phyloP scores from a whole-genome alignment of 441 rosid genomes.

The Erodium texanum region DNA sequence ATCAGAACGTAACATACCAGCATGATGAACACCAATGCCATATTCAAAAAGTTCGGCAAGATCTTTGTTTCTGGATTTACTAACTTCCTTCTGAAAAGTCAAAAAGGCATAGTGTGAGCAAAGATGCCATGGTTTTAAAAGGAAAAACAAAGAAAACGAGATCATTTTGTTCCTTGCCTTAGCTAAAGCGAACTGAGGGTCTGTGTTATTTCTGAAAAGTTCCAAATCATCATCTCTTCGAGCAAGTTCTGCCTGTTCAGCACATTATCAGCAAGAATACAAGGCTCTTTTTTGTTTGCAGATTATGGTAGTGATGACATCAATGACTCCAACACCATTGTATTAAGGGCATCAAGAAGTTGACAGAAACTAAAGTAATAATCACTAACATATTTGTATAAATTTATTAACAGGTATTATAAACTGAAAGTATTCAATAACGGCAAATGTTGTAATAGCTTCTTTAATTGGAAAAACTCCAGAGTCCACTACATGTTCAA shows the following conservation, averaged over 20 bases:
- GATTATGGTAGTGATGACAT: too few species aligned
- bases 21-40: constrained; percentile 92
- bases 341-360: too few species aligned
- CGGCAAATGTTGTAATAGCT: not conserved
- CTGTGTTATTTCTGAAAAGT: constrained; percentile 51
- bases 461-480: constrained; percentile 10
- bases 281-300: too few species aligned
- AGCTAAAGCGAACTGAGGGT: constrained; percentile 57
- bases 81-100: constrained; percentile 69
- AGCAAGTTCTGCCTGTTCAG: constrained; percentile 79
- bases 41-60: constrained; percentile 68
- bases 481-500: constrained; percentile 9
- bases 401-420: too few species aligned
- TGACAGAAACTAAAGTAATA: too few species aligned
- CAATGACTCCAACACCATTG: too few species aligned
- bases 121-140: not conserved
- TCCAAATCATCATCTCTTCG: constrained; percentile 54
- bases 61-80: constrained; percentile 94
- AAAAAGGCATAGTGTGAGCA: constrained; percentile 16
- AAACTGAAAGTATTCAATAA: too few species aligned
- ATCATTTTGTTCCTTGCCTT: constrained; percentile 42
- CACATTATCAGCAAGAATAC: constrained; percentile 6
- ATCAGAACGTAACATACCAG: constrained; percentile 96
- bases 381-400: too few species aligned
- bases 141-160: not conserved